These are phyloP conservation scores for Oryza brachyantha DNA, from an alignment of 176 grass and related monocot genomes.

Conservation along the genomic window DNA sequence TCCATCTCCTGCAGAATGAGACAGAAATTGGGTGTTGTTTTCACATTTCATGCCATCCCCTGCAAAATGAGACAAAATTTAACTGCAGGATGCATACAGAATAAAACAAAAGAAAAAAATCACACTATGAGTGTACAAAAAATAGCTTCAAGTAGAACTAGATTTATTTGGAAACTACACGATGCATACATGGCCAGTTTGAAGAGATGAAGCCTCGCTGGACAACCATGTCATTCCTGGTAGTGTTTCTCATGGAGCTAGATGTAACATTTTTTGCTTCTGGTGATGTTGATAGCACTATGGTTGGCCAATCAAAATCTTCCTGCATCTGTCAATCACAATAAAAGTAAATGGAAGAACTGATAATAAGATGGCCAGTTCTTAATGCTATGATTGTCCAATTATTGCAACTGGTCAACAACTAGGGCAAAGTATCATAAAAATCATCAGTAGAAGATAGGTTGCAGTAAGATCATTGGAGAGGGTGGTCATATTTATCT, in stretches of 20 bases:
- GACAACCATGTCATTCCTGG: background rate
- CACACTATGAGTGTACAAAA: background rate
- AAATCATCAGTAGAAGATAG: background rate
- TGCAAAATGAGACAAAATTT: conserved; percentile 21
- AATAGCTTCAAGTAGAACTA: background rate
- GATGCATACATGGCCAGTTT: conserved; percentile 7
- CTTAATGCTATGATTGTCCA: background rate
- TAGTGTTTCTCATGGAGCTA: background rate
- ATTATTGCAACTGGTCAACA: background rate
- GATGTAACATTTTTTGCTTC: background rate
- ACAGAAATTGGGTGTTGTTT: conserved; percentile 16
- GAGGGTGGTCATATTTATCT: background rate
- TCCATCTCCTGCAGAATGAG: background rate
- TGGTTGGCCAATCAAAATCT: conserved; percentile 14
- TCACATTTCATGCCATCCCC: conserved; percentile 24
- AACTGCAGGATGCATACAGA: too few relatives aligned
- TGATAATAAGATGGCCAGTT: background rate
- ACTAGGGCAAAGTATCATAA: background rate
- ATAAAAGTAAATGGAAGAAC: background rate
- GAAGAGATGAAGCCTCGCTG: background rate
- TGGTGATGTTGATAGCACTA: background rate
- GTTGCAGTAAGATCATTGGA: background rate
- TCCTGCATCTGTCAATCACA: conserved; percentile 43
- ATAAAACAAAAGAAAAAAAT: too few relatives aligned
- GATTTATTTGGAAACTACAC: background rate